Evolutionary conservation across 2,329 filamentous ascomycete genomes (phyloP), one percentile per base, ranked within the genome.

Genomic region (Beauveria sp.): DNA sequence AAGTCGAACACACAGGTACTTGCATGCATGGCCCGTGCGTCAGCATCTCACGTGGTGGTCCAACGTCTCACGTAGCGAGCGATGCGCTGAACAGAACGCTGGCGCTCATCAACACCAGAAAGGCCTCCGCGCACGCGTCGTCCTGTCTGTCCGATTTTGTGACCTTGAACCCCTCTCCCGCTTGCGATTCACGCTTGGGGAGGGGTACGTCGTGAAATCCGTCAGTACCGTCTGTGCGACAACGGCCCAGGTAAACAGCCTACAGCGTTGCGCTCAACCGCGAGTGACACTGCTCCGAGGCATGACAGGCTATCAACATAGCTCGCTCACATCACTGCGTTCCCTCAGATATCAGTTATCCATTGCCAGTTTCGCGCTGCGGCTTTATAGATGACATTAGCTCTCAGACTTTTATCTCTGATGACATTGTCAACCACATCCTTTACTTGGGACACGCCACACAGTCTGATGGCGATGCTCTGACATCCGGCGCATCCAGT

Each of bases 111-210:
- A 61, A 61, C 58, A 61, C 51, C 51, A 38, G 40, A 28, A 24
- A 50, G 51, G 58, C 43, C n/a, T 49, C 24, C n/a, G 18, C 50
- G 58, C 57, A 18, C 50, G 58, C 57, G 34, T 50, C 59, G 30
- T 55, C 30, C 26, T 45, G 34, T 16, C 47, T 55, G 43, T 34
- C 26, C 28, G 34, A 45, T 51, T 58, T 61, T 54, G 34, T 38
- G 28, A 38, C 26, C 18, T 22, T 5, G 42, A 38, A 49, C 50
- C 55, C 55, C 54, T 62, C 55, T 58, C 60, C 65, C 60, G 52
- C 61, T 52, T 60, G 52, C 57, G 52, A 61, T 62, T 57, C 61
- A 62, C 67, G 66, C 65, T 60, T 65, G 68, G 69, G 67, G 67
- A 66, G 67, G 68, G 65, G 66, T 64, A 63, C 65, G 34, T 20